Evolutionary conservation across 225 moss, liverwort and hornwort genomes (phyloP), one percentile per base, ranked within the genome.

Genomic region (Polytrichum formosum): DNA sequence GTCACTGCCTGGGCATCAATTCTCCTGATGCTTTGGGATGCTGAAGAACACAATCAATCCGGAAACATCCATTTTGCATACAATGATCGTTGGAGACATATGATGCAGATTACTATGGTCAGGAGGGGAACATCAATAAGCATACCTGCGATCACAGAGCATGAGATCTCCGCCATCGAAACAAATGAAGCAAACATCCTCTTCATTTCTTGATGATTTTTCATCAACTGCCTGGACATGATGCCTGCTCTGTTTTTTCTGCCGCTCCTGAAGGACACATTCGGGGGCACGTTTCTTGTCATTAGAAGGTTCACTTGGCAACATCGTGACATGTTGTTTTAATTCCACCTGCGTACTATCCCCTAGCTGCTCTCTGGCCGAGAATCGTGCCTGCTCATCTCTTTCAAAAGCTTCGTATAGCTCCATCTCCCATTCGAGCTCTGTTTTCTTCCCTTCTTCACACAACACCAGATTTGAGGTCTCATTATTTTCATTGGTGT

Each of bases 131-230:
- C 46, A 37, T 37, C 37, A 16, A 46, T 46, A 46, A 46, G 46
- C 72, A 30, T 67, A 93, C 96, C 96, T 93, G 76, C 93, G 81
- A 67, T 96, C 96, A 68, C 96, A 97, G 7, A 97, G 77, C 29
- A 97, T 93, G 53, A 97, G 87, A 19, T 97, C 93, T 26, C 96
- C 96, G 28, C 96, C 96, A 56, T 97, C 96, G 70, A 97, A 97
- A 82, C 96, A 97, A 26, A 97, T 93, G 77, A 92, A 97, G 54
- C 96, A 97, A 0, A 97, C 96, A 62, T 97, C 96, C 75, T 96
- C 96, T 61, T 97, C 96, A 37, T 93, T 89, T 73, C 82, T 90
- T 70, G 72, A 81, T 46, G 46, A 46, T 46, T 81, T 72, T 67
- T 84, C 81, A 6, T 92, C 93, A 19, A 26, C 66, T 1, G 73